These are phyloP conservation scores for Phoenix roebelenii DNA, from an alignment of 176 grass and related monocot genomes.

Conservation along the genomic window DNA sequence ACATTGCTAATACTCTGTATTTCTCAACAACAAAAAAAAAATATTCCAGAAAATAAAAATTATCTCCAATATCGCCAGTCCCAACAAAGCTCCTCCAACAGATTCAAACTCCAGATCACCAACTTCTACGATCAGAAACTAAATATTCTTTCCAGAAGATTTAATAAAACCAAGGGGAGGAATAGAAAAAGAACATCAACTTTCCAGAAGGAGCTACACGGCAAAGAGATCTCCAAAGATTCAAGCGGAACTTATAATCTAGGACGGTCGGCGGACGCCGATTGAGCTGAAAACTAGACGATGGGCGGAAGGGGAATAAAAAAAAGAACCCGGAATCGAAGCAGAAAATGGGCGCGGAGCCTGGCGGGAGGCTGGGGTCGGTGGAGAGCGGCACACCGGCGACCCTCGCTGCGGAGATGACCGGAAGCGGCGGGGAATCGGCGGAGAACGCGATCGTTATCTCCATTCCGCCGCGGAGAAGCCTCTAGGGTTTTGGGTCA, in stretches of 20 bases:
- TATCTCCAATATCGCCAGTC: too few relatives aligned
- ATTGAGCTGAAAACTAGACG: neutral
- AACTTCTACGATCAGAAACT: too few relatives aligned
- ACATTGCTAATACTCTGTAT: too few relatives aligned
- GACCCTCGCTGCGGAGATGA: conserved; percentile 62
- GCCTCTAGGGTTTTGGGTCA: conserved; percentile 15
- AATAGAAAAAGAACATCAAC: too few relatives aligned
- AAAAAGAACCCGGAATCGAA: conserved; percentile 52
- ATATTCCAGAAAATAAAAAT: too few relatives aligned
- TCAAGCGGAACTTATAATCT: neutral
- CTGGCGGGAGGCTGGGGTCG: conserved; percentile 49
- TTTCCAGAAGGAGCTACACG: too few relatives aligned
- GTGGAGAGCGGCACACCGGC: conserved; percentile 39
- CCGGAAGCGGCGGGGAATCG: conserved; percentile 54
- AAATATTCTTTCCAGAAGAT: too few relatives aligned
- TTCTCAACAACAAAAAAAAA: too few relatives aligned
- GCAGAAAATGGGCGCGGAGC: conserved; percentile 35
- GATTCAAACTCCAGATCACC: too few relatives aligned
- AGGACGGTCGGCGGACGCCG: neutral
- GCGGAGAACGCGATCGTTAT: conserved; percentile 36
- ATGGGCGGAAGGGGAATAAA: neutral
- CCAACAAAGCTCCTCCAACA: too few relatives aligned
- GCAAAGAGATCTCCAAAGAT: too few relatives aligned
- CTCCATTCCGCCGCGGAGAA: conserved; percentile 22
- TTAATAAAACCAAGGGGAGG: too few relatives aligned